A percentile compares a stretch with the other conserved stretches of the same genome.
Conservation (phyloP, 2,329 filamentous ascomycete genomes). For the Fusarium zealandicum region DNA sequence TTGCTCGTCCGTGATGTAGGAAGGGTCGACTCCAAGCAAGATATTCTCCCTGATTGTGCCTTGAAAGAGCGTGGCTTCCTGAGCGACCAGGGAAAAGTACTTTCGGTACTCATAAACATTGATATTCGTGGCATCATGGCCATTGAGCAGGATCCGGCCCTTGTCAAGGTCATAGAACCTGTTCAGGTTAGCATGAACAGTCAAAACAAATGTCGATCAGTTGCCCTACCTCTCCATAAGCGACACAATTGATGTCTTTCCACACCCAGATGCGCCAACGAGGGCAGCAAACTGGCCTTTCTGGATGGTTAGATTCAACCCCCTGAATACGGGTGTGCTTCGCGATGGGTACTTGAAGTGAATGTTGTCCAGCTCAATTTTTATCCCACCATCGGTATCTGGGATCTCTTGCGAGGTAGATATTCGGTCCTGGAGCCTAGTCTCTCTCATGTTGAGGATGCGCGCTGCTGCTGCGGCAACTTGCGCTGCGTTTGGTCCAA, state of each 20-base stretch:
- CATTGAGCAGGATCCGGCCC: constrained; percentile 72
- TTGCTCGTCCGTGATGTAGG: constrained; percentile 58
- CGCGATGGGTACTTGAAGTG: constrained; percentile 68
- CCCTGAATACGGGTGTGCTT: constrained; percentile 63
- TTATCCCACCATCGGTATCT: constrained; percentile 57
- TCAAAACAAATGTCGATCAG: neutral
- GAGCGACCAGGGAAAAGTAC: constrained; percentile 73
- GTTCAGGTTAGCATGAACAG: constrained; percentile 5
- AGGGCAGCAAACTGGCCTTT: constrained; percentile 75
- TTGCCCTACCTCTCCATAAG: constrained; percentile 59
- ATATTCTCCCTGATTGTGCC: constrained; percentile 75
- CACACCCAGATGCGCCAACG: constrained; percentile 74
- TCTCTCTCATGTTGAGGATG: constrained; percentile 61
- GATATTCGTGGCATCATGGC: constrained; percentile 63
- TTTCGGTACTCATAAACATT: constrained; percentile 69
- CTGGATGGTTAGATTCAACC: constrained; percentile 68
- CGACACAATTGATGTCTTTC: constrained; percentile 75
- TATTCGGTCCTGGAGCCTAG: constrained; percentile 47
- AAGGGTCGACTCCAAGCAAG: constrained; percentile 66
- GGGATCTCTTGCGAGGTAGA: constrained; percentile 49
- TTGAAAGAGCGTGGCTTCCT: constrained; percentile 77
- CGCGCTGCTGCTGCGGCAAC: constrained; percentile 66
- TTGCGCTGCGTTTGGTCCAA: constrained; percentile 70
- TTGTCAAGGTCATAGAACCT: constrained; percentile 73
- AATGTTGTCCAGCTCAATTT: constrained; percentile 63